phyloP scores from a whole-genome alignment of 345 rosid species.

The Citrus inodora region DNA sequence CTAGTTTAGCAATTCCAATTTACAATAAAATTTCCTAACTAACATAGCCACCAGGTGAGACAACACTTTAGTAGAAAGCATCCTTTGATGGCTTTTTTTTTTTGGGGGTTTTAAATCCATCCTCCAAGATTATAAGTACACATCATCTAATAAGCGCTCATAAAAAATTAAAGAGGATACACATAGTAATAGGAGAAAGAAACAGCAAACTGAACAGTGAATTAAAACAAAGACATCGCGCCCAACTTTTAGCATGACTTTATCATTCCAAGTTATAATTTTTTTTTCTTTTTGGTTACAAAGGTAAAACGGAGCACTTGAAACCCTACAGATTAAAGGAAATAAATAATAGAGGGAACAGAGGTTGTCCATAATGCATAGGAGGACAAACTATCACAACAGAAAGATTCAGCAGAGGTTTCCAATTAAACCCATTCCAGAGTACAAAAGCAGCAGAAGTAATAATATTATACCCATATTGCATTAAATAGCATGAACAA shows the following conservation, averaged over 20 bases:
- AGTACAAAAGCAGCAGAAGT: neutral
- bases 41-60: neutral
- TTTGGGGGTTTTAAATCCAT: neutral
- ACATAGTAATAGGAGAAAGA: neutral
- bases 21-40: neutral
- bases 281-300: neutral
- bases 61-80: too few species aligned
- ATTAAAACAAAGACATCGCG: neutral
- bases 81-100: too few species aligned
- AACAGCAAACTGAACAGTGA: neutral
- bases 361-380: neutral
- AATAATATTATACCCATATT: neutral
- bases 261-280: too few species aligned
- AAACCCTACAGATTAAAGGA: neutral
- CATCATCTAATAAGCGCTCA: neutral
- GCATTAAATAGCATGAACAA: neutral
- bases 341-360: neutral
- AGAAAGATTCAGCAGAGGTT: neutral
- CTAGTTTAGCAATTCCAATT: neutral
- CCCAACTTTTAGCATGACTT: neutral
- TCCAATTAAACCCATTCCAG: neutral
- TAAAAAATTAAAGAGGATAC: neutral
- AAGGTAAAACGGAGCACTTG: neutral
- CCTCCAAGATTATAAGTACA: neutral
- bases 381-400: neutral